Evolutionary conservation across 306 rosid genomes (phyloP).

Genomic region (Sicyos edulis): DNA sequence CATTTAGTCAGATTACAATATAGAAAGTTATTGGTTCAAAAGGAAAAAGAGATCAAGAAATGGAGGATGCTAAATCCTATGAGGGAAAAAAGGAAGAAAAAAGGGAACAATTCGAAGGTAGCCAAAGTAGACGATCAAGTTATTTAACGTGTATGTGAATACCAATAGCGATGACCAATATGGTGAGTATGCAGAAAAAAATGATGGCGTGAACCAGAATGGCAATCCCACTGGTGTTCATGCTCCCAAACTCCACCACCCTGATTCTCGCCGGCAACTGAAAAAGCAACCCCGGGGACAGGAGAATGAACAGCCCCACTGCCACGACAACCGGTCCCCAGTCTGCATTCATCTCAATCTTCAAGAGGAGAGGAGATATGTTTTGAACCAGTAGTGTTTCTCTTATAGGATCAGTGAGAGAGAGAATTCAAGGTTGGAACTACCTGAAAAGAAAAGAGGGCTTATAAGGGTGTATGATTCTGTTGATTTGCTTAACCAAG

Average conservation of each 20-base stretch:
- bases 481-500: slow-evolving; percentile 54
- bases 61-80: slow-evolving; percentile 14
- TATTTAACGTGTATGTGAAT: slow-evolving; percentile 68
- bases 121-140: slow-evolving; percentile 6
- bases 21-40: slow-evolving; percentile 7
- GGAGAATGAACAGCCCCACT: slow-evolving; percentile 68
- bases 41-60: not conserved
- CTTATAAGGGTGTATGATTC: slow-evolving; percentile 16
- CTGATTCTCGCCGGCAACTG: slow-evolving; percentile 73
- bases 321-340: slow-evolving; percentile 92
- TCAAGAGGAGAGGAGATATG: not conserved
- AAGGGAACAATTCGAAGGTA: not conserved
- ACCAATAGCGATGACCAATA: slow-evolving; percentile 75
- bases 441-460: slow-evolving; percentile 25
- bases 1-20: slow-evolving; percentile 18
- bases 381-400: not conserved
- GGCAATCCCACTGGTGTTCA: slow-evolving; percentile 90
- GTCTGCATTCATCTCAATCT: slow-evolving; percentile 55
- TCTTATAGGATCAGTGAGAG: not conserved
- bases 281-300: slow-evolving; percentile 88
- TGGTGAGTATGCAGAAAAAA: slow-evolving; percentile 72
- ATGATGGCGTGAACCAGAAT: slow-evolving; percentile 82
- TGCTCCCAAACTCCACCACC: slow-evolving; percentile 85
- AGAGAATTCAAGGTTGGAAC: slow-evolving; percentile 18
- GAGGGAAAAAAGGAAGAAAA: not conserved